These are phyloP conservation scores for Pichia cephalocereana DNA, from an alignment of 805 yeast genomes.

Conservation along the genomic window DNA sequence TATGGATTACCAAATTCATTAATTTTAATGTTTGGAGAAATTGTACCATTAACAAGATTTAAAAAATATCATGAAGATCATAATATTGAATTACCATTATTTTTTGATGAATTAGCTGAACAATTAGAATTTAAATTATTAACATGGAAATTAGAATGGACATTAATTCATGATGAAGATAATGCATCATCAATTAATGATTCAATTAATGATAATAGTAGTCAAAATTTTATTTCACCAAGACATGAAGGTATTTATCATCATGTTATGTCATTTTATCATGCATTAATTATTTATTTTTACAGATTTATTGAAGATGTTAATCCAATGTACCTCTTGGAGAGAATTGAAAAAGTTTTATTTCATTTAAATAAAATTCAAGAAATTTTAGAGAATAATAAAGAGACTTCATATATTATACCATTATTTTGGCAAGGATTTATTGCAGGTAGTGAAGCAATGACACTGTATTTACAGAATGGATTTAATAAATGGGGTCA, in stretches of 20 bases:
- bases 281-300: slow-evolving; percentile 63
- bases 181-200: background rate
- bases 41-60: slow-evolving; percentile 56
- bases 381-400: slow-evolving; percentile 36
- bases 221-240: slow-evolving; percentile 33
- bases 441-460: slow-evolving; percentile 77
- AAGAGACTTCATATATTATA: slow-evolving; percentile 47
- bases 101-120: slow-evolving; percentile 26
- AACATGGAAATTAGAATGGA: slow-evolving; percentile 74
- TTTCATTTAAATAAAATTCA: slow-evolving; percentile 57
- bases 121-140: slow-evolving; percentile 42
- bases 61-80: slow-evolving; percentile 43
- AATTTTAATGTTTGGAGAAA: slow-evolving; percentile 61
- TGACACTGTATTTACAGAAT: slow-evolving; percentile 44
- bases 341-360: slow-evolving; percentile 50
- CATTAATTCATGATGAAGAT: slow-evolving; percentile 30
- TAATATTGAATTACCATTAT: slow-evolving; percentile 25
- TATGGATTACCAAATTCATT: slow-evolving; percentile 82
- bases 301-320: slow-evolving; percentile 52
- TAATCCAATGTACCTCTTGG: slow-evolving; percentile 50
- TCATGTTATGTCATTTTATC: slow-evolving; percentile 71
- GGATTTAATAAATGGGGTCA: slow-evolving; percentile 70
- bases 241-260: slow-evolving; percentile 69
- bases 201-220: background rate
- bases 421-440: slow-evolving; percentile 89